Evolutionary conservation across 2,329 filamentous ascomycete genomes (phyloP), one percentile per base, ranked within the genome.

Genomic region (Orbilia javanica): DNA sequence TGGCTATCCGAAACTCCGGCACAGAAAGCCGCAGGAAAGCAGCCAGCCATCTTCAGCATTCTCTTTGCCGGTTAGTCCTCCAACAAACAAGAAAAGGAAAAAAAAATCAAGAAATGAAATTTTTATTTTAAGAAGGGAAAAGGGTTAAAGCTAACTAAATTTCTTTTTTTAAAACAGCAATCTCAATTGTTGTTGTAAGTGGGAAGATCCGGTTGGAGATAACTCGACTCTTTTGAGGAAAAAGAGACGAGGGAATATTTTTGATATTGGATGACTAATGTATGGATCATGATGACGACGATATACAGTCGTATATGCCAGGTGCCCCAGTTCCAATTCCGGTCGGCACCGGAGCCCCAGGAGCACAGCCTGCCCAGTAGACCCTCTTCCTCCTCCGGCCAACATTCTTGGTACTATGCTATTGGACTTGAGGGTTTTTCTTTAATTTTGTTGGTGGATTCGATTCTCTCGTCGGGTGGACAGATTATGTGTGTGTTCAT

Each of bases 1-100:
- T 77, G 73, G 73, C 66, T 77, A 10, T 71, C 65, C 29, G 73
- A 77, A 29, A 77, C 73, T 2, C 73, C 73, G 6, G 73, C 73
- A 8, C 46, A 42, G 48, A 71, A 66, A 25, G 57, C 73, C 29
- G 55, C 65, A 20, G 73, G 73, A 10, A 70, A 77, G 42, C 73
- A 77, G 42, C 73, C 73, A 3, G 73, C 73, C 18, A 20, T 71
- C 50, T 77, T 77, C 66, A 67, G 73, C 60, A 60, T 77, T 36
- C 39, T 77, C 31, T 77, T 77, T 42, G 57, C 73, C 36, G 65
- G 72, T 76, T 44, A 48, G 71, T 63, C 8, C 25, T 29, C n/a
- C n/a, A n/a, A n/a, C n/a, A n/a, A n/a, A n/a, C n/a, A n/a, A n/a
- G n/a, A n/a, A n/a, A n/a, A n/a, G n/a, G n/a, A n/a, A n/a, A n/a